Conservation (phyloP, 2,329 filamentous ascomycete species). For the Plectosphaerella sp. region DNA sequence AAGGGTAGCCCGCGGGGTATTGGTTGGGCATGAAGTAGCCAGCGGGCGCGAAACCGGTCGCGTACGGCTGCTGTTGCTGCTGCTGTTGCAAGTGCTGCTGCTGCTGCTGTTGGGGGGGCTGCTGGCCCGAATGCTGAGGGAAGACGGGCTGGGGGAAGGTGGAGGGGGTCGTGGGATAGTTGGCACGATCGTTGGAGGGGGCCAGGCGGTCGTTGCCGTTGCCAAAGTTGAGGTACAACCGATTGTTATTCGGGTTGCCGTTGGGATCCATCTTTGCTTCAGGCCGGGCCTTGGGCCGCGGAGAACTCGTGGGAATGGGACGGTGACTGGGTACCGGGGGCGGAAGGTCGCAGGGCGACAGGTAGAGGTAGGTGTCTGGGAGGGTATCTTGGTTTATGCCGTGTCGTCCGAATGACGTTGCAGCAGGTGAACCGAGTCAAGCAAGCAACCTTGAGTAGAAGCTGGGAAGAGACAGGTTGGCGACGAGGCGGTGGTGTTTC, state of each 20-base stretch:
- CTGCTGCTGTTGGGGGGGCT: conserved; percentile 32
- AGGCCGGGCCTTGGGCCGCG: not conserved
- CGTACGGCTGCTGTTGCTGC: conserved; percentile 41
- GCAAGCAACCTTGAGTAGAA: not conserved
- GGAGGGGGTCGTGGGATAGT: conserved; percentile 83
- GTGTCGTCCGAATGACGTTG: not conserved
- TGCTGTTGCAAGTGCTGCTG: conserved; percentile 28
- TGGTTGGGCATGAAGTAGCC: conserved; percentile 61
- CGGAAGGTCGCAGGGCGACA: not conserved
- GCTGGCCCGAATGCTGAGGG: conserved; percentile 31
- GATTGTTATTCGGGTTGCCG: conserved; percentile 43
- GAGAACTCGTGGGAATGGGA: not conserved
- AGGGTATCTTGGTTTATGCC: not conserved
- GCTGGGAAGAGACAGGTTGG: not conserved
- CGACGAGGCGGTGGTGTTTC: not conserved
- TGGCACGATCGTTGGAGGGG: conserved; percentile 55
- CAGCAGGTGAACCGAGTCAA: not conserved
- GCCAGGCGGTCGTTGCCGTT: conserved; percentile 62
- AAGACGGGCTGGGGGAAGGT: conserved; percentile 92
- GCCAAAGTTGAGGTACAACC: conserved; percentile 62
- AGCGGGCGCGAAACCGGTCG: conserved; percentile 36
- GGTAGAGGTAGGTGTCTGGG: not conserved
- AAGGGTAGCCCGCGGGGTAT: conserved; percentile 41
- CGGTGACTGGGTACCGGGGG: not conserved
- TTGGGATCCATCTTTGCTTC: conserved; percentile 41